Evolutionary conservation across 257 asterid genomes (phyloP).

Genomic region (Voacanga thouarsii): DNA sequence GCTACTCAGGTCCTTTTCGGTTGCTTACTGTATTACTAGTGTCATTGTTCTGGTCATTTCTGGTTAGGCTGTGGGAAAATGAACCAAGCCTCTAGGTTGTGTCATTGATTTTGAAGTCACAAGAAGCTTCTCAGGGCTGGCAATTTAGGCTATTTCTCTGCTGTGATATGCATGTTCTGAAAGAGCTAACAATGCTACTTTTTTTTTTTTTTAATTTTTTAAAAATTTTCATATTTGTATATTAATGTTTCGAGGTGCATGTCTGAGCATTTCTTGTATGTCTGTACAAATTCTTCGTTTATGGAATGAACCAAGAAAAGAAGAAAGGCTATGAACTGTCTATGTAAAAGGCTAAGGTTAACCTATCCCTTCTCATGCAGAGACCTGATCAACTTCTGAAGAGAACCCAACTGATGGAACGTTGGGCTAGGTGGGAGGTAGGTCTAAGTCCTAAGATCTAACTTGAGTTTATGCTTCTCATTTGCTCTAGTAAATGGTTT

Average conservation of each 20-base stretch:
- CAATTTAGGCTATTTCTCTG: slow-evolving; percentile 55
- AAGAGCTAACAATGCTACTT: neutral
- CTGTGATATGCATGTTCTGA: slow-evolving; percentile 2
- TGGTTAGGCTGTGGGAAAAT: neutral
- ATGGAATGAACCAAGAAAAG: neutral
- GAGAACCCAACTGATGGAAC: slow-evolving; percentile 98
- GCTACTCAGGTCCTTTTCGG: slow-evolving; percentile 85
- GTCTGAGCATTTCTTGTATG: neutral
- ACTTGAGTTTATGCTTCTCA: slow-evolving; percentile 24
- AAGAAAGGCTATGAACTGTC: neutral
- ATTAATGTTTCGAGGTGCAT: neutral
- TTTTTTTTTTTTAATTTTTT: neutral
- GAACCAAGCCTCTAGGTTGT: neutral
- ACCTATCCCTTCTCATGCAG: slow-evolving; percentile 35
- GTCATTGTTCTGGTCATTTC: neutral
- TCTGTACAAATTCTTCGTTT: neutral
- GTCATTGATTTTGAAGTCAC: neutral
- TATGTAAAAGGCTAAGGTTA: neutral
- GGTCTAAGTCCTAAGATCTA: slow-evolving; percentile 22
- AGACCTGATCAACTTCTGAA: slow-evolving; percentile 95
- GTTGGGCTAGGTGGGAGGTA: slow-evolving; percentile 99
- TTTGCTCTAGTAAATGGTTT: slow-evolving; percentile 11
- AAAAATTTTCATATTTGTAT: neutral
- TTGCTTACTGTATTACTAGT: neutral
- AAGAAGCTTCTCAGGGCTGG: slow-evolving; percentile 11